A percentile compares a stretch with the other conserved stretches of the same genome.
Conservation (phyloP, 768 basidiomycete genomes). For the Strobilomyces dryophilus region DNA sequence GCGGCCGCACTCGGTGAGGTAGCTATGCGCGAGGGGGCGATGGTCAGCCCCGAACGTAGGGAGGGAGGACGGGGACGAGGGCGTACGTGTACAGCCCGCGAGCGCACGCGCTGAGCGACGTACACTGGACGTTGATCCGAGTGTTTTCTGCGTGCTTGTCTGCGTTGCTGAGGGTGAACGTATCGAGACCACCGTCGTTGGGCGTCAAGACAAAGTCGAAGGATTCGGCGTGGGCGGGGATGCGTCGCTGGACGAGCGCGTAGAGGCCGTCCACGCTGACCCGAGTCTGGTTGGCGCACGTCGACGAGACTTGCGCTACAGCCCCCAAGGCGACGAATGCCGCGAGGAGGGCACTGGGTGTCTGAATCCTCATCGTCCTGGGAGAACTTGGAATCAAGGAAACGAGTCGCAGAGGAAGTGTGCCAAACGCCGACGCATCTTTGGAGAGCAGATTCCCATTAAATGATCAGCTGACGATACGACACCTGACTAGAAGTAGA, state of each 20-base stretch:
- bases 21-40: conserved; percentile 10
- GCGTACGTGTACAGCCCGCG: conserved; percentile 37
- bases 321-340: not conserved
- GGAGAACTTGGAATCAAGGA: not conserved
- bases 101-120: conserved; percentile 35
- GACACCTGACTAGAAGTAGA: too few species aligned
- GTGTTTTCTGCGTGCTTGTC: conserved; percentile 2
- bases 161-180: conserved; percentile 32
- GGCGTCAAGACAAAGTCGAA: conserved; percentile 31
- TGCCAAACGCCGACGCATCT: too few species aligned
- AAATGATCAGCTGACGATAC: too few species aligned
- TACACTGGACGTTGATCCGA: conserved; percentile 31
- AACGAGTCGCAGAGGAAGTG: not conserved
- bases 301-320: not conserved
- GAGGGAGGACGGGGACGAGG: not conserved
- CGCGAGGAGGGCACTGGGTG: not conserved
- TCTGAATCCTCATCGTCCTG: not conserved
- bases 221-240: conserved; percentile 30
- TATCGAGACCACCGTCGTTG: conserved; percentile 20
- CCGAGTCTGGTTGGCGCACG: not conserved
- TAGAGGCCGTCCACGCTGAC: conserved; percentile 29
- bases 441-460: too few species aligned
- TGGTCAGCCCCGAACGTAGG: not conserved
- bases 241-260: conserved; percentile 32
- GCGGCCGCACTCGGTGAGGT: conserved; percentile 33